phyloP scores from a whole-genome alignment of 495 filamentous ascomycete species.

The Alectoria sarmentosa region DNA sequence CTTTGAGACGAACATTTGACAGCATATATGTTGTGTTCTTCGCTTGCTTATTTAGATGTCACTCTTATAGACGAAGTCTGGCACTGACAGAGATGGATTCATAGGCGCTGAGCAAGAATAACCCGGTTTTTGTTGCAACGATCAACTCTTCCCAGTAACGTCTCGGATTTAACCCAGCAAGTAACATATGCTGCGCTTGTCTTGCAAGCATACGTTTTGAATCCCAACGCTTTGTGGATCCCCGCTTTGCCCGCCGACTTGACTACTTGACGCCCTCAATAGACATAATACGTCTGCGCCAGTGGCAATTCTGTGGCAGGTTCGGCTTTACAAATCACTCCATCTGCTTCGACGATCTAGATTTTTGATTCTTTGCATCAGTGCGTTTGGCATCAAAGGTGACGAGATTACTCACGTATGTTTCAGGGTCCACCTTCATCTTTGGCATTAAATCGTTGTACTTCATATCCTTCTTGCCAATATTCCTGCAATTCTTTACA shows the following conservation, averaged over 20 bases:
- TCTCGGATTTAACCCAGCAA: neutral
- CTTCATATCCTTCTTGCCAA: conserved; percentile 92
- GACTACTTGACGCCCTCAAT: conserved; percentile 38
- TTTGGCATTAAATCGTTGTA: conserved; percentile 80
- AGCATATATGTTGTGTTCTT: neutral
- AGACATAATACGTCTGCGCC: conserved; percentile 76
- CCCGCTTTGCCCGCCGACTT: neutral
- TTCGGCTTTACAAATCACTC: conserved; percentile 64
- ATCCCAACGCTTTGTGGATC: neutral
- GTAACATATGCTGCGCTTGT: neutral
- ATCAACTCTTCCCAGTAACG: neutral
- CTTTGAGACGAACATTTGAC: neutral
- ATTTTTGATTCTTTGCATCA: neutral
- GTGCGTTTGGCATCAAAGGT: neutral
- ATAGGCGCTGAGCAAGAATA: neutral
- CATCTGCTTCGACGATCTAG: conserved; percentile 78
- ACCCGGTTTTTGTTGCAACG: neutral
- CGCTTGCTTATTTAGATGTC: neutral
- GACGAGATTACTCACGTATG: conserved; percentile 49
- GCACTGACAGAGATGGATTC: neutral
- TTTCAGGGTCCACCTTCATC: conserved; percentile 93
- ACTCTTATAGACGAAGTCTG: neutral
- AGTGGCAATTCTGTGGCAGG: conserved; percentile 68
- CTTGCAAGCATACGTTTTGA: neutral
- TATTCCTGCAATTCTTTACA: conserved; percentile 68